Conservation (phyloP, 2,329 filamentous ascomycete genomes). For the Zymoseptoria pseudotritici region DNA sequence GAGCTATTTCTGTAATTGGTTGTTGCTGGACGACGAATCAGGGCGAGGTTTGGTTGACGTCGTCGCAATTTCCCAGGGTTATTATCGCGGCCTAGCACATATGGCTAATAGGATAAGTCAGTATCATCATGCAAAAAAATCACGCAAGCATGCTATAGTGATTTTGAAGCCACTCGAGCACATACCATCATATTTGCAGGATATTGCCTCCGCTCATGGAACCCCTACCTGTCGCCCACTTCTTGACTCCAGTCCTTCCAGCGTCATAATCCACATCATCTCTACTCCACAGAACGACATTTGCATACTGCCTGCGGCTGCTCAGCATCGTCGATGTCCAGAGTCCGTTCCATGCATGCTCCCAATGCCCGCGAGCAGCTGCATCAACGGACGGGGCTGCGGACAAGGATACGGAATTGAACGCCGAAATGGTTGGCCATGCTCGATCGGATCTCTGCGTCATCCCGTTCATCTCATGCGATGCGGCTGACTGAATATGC, state of each 20-base stretch:
- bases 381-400: not conserved
- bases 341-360: too few species aligned
- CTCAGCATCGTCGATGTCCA: not conserved
- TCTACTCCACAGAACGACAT: not conserved
- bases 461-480: not conserved
- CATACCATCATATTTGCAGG: not conserved
- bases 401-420: not conserved
- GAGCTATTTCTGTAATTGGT: not conserved
- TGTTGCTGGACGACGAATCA: not conserved
- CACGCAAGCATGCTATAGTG: not conserved
- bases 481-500: not conserved
- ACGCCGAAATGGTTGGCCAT: not conserved
- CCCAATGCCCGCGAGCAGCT: not conserved
- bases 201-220: not conserved
- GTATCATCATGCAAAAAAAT: too few species aligned
- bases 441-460: not conserved
- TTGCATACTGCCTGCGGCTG: not conserved
- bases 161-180: not conserved
- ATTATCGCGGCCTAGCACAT: not conserved
- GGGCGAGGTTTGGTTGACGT: not conserved
- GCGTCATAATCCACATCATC: not conserved
- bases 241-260: not conserved
- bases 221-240: not conserved
- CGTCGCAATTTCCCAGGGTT: not conserved
- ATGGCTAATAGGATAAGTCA: too few species aligned